These are phyloP conservation scores for Taxawa tesnikishii DNA, from an alignment of 2,329 filamentous ascomycete species.

Conservation along the genomic window DNA sequence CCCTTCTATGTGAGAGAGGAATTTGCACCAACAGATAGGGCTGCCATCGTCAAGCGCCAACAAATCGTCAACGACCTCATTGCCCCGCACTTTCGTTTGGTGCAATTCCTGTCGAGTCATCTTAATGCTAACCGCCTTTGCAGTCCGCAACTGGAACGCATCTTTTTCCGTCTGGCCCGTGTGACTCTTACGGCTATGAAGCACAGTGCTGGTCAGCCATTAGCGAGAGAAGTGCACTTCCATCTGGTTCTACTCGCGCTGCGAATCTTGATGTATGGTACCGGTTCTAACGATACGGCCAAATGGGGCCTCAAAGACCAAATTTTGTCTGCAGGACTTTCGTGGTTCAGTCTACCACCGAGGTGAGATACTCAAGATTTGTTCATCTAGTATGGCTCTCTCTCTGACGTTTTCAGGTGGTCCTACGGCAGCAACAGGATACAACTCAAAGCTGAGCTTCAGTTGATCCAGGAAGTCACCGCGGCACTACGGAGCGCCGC, in stretches of 20 bases:
- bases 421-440: slow-evolving; percentile 90
- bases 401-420: slow-evolving; percentile 44
- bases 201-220: slow-evolving; percentile 61
- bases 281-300: slow-evolving; percentile 47
- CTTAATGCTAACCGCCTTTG: slow-evolving; percentile 87
- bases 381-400: not conserved
- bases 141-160: slow-evolving; percentile 65
- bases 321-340: slow-evolving; percentile 71
- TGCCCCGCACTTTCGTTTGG: slow-evolving; percentile 69
- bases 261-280: slow-evolving; percentile 61
- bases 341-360: slow-evolving; percentile 76
- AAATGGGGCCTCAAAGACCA: slow-evolving; percentile 82
- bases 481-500: slow-evolving; percentile 52
- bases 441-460: slow-evolving; percentile 86
- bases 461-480: slow-evolving; percentile 65
- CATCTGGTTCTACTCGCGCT: slow-evolving; percentile 76
- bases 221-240: slow-evolving; percentile 86
- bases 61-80: slow-evolving; percentile 72
- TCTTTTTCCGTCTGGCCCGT: slow-evolving; percentile 72
- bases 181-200: slow-evolving; percentile 66
- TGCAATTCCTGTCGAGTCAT: slow-evolving; percentile 87
- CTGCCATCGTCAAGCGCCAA: slow-evolving; percentile 59
- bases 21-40: slow-evolving; percentile 80
- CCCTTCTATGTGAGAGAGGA: slow-evolving; percentile 88
- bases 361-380: slow-evolving; percentile 29